Evolutionary conservation across 225 moss, liverwort and hornwort species (phyloP).

Genomic region (Asterella californica): DNA sequence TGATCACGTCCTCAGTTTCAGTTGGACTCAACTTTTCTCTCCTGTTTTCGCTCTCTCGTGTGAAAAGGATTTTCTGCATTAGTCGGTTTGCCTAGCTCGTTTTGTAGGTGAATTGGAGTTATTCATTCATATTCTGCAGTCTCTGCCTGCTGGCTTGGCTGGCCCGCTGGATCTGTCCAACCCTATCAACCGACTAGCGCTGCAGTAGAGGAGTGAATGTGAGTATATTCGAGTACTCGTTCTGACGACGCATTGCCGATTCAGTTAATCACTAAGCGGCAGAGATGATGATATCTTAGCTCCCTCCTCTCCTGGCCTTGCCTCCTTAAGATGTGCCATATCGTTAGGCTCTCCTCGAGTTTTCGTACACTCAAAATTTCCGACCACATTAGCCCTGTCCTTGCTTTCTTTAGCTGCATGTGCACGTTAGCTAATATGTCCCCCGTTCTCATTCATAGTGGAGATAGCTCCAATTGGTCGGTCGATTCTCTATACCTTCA

Average conservation of each 20-base stretch:
- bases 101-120: background rate
- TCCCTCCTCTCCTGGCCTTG: background rate
- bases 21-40: background rate
- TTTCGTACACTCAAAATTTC: background rate
- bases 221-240: background rate
- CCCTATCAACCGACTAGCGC: background rate
- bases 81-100: background rate
- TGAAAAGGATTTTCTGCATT: background rate
- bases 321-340: background rate
- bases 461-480: background rate
- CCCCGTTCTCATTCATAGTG: background rate
- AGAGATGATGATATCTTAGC: background rate
- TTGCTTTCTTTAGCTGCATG: background rate
- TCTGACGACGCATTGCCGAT: background rate
- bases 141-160: background rate
- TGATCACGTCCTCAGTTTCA: background rate
- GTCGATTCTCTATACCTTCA: background rate
- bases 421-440: background rate
- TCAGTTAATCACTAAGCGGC: background rate
- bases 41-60: conserved; percentile 3
- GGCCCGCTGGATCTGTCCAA: background rate
- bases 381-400: background rate
- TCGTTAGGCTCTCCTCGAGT: background rate
- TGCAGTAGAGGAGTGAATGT: background rate
- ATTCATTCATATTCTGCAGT: background rate